Evolutionary conservation across 106 monocot species (phyloP).

Genomic region (Chionographis japonica): DNA sequence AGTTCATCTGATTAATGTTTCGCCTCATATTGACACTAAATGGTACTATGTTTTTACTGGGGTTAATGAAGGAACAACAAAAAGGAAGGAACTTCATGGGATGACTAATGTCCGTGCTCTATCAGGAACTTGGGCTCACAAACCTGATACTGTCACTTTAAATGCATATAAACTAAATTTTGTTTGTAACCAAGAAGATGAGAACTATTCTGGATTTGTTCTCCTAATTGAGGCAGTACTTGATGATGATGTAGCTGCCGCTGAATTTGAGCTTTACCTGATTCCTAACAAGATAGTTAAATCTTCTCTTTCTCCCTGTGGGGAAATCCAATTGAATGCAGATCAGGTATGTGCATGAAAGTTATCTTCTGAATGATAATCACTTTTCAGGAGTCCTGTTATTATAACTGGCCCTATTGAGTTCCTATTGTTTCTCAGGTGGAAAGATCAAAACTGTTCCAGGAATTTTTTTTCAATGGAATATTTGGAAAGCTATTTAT

Average conservation of each 20-base stretch:
- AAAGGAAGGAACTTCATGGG: constrained; percentile 42
- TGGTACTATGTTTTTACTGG: background rate
- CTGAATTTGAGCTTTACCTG: constrained; percentile 25
- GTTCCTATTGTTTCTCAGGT: constrained; percentile 12
- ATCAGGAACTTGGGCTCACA: constrained; percentile 38
- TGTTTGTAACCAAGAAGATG: constrained; percentile 13
- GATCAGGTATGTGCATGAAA: constrained; percentile 19
- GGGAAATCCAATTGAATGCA: constrained; percentile 9
- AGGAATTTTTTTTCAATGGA: constrained; percentile 46
- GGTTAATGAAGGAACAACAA: constrained; percentile 30
- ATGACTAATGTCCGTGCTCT: constrained; percentile 12
- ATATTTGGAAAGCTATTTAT: constrained; percentile 39
- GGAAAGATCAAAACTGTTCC: constrained; percentile 30
- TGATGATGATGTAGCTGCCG: constrained; percentile 25
- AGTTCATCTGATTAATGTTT: background rate
- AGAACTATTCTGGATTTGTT: constrained; percentile 25
- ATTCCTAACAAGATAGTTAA: constrained; percentile 22
- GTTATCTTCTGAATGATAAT: too few species aligned
- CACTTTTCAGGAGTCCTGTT: background rate
- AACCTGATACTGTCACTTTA: constrained; percentile 17
- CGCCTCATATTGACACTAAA: background rate
- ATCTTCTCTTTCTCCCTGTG: constrained; percentile 24
- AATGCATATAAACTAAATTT: constrained; percentile 35
- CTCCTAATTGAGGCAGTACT: constrained; percentile 24
- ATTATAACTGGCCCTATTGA: background rate